Evolutionary conservation across 148 eudicot genomes (phyloP), one percentile per base, ranked within the genome.

Genomic region (Chenopodium quinoa): DNA sequence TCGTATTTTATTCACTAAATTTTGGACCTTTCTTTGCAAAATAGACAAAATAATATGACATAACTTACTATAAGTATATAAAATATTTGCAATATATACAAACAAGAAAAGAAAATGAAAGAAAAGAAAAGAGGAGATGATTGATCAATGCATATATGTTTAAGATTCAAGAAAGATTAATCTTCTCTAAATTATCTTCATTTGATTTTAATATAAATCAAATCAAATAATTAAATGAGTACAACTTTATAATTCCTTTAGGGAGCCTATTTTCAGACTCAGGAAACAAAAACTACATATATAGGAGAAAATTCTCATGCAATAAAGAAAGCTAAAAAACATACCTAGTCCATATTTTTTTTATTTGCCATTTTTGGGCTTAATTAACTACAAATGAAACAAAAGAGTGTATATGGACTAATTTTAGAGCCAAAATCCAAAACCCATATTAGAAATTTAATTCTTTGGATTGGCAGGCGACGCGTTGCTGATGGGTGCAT

Each of bases 281-380:
- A 60, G 52, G 79, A 60, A 34, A 62, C 69, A 60, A 50, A 67
- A 62, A 69, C 44, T 37, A 37, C 44, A 37, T 76, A 76, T 77
- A 56, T 17, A 77, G 63, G 17, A 78, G 56, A 78, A 67, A 7
- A 56, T 37, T 64, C 32, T 40, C 52, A 66, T n/a, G 71, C 9
- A 40, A 4, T 25, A 56, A 58, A 13, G 25, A 62, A 62, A 62
- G 25, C 7, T 22, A n/a, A 11, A 31, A 37, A 63, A 64, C 44
- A 14, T 32, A 4, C 54, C 62, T 56, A 56, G 70, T 62, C 23
- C 66, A 69, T 14, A 31, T 8, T 32, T 2, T 3, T 14, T 32
- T 69, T 69, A 69, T 69, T 32, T 32, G 19, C 22, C 20, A 14
- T 32, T 31, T 16, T 5, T 69, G 0, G 72, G 46, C 46, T 14